phyloP scores from a whole-genome alignment of 805 yeast species.

The Torulaspora delbrueckii region DNA sequence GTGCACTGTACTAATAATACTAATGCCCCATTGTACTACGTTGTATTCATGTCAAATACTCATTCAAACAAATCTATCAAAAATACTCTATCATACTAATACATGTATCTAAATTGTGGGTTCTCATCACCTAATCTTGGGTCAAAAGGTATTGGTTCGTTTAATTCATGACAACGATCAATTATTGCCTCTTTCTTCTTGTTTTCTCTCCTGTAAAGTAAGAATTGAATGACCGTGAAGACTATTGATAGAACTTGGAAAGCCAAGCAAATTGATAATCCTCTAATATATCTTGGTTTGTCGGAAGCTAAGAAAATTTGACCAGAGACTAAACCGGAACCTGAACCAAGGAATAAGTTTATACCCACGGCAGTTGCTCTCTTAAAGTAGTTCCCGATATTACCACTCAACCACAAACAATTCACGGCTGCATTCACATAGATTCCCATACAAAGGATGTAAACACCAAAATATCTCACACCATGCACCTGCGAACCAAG shows the following conservation, averaged over 20 bases:
- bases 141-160: conserved; percentile 35
- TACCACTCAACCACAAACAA: conserved; percentile 40
- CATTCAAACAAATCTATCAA: neutral
- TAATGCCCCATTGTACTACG: no score
- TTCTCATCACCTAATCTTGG: conserved; percentile 37
- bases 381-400: conserved; percentile 38
- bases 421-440: conserved; percentile 39
- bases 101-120: conserved; percentile 46
- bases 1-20: neutral
- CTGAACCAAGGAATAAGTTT: conserved; percentile 36
- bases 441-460: conserved; percentile 38
- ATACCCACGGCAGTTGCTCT: conserved; percentile 40
- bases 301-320: conserved; percentile 36
- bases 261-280: conserved; percentile 42
- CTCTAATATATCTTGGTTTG: conserved; percentile 39
- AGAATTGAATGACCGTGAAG: conserved; percentile 33
- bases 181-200: conserved; percentile 36
- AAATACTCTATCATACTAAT: conserved; percentile 22
- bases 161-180: conserved; percentile 30
- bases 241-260: conserved; percentile 41
- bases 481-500: conserved; percentile 33
- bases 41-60: neutral
- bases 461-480: conserved; percentile 39
- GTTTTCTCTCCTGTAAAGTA: conserved; percentile 34
- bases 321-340: conserved; percentile 39